Evolutionary conservation across 2,329 filamentous ascomycete genomes (phyloP).

Genomic region (Leptosphaerulina australis): DNA sequence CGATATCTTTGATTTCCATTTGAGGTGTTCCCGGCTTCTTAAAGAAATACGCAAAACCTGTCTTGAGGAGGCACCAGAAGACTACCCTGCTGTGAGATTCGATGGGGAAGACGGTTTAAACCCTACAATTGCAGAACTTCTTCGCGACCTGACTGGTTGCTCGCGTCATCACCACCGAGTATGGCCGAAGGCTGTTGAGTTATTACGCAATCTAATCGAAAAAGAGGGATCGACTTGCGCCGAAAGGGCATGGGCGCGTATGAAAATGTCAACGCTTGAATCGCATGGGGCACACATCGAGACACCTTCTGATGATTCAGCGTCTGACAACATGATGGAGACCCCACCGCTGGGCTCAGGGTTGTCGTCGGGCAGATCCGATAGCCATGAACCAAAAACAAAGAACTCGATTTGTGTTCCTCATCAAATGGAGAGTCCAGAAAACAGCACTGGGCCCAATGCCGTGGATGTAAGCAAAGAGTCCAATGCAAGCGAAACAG

Average conservation of each 20-base stretch:
- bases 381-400: not conserved
- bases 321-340: not conserved
- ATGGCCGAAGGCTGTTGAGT: slow-evolving; percentile 5
- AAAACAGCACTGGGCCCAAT: not conserved
- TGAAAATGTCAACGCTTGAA: slow-evolving; percentile 2
- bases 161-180: slow-evolving; percentile 1
- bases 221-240: not conserved
- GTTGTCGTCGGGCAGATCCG: not conserved
- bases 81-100: slow-evolving; percentile 13
- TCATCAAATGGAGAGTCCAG: not conserved
- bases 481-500: not conserved
- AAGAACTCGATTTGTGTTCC: not conserved
- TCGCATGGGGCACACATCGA: not conserved
- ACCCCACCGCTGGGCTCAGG: not conserved
- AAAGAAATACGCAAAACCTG: slow-evolving; percentile 9
- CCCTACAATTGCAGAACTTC: slow-evolving; percentile 4
- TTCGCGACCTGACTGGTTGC: slow-evolving; percentile 1
- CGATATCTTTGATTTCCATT: slow-evolving; percentile 8
- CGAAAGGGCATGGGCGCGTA: not conserved
- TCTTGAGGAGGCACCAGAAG: slow-evolving; percentile 11
- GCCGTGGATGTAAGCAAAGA: not conserved
- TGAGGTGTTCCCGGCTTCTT: slow-evolving; percentile 9
- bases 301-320: not conserved
- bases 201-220: not conserved
- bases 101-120: not conserved